phyloP scores from a whole-genome alignment of 352 stramenopile genomes.

The Thalassiosira livingstoniorum region DNA sequence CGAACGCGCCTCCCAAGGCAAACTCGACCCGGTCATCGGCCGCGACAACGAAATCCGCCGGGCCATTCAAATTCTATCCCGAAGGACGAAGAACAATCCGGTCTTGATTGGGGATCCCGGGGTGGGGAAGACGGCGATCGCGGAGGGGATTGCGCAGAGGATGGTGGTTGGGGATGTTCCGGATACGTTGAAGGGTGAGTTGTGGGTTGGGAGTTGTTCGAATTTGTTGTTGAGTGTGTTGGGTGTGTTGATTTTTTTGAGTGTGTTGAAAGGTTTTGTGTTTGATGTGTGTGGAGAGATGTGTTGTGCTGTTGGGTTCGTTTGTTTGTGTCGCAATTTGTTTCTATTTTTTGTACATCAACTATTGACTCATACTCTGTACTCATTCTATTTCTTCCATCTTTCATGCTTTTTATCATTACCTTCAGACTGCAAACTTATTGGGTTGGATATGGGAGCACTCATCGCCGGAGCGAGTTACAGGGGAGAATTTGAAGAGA shows the following conservation, averaged over 20 bases:
- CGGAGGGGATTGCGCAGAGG: constrained; percentile 52
- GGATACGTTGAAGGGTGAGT: constrained; percentile 94
- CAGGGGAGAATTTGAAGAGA: constrained; percentile 95
- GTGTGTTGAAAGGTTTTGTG: no score
- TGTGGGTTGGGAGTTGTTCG: no score
- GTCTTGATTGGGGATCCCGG: constrained; percentile 97
- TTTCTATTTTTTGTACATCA: no score
- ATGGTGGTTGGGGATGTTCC: constrained; percentile 95
- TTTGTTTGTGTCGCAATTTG: no score
- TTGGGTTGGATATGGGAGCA: constrained; percentile 94
- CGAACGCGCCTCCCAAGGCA: constrained; percentile 89
- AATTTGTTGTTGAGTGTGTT: no score
- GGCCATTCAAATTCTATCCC: constrained; percentile 94
- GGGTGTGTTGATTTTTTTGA: no score
- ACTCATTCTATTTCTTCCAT: no score
- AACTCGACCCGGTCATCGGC: constrained; percentile 94
- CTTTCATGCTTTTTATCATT: no score
- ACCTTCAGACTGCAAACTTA: constrained; percentile 89
- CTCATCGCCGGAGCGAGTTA: constrained; percentile 94
- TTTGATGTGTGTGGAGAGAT: no score
- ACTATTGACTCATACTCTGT: no score
- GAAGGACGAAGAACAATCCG: constrained; percentile 98
- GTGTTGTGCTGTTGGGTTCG: no score
- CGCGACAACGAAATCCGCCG: constrained; percentile 94
- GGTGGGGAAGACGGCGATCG: constrained; percentile 82